Conservation (phyloP, 108 stramenopile species). For the Mayamaea pseudoterrestris region DNA sequence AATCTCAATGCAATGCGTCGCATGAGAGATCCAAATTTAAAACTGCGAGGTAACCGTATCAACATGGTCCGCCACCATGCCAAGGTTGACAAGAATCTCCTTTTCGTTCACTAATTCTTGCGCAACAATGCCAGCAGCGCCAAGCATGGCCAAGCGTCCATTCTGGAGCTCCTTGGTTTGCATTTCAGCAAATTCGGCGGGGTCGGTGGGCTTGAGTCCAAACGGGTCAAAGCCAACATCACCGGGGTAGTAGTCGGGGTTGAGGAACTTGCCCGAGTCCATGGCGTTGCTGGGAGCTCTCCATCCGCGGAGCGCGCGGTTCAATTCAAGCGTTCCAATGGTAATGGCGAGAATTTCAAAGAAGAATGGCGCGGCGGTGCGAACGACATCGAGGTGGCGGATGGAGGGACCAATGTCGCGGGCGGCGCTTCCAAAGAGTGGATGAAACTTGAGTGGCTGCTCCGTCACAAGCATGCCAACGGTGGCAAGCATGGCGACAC, state of each 20-base stretch:
- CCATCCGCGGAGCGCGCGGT: constrained; percentile 13
- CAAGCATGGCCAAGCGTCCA: constrained; percentile 81
- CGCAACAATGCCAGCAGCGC: constrained; percentile 47
- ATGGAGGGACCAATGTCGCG: constrained; percentile 51
- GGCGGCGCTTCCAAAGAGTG: constrained; percentile 36
- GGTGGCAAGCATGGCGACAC: constrained; percentile 79
- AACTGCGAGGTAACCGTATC: constrained; percentile 17
- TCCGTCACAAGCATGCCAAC: constrained; percentile 77
- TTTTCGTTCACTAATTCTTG: constrained; percentile 78
- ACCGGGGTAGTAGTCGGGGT: constrained; percentile 71
- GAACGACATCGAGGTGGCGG: constrained; percentile 38
- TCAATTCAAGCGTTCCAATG: constrained; percentile 8
- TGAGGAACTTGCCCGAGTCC: constrained; percentile 27
- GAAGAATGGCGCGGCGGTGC: constrained; percentile 35
- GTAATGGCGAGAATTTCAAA: constrained; percentile 12
- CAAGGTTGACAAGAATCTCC: constrained; percentile 35
- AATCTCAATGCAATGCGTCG: too few relatives aligned
- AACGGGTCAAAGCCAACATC: constrained; percentile 83
- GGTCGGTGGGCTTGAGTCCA: constrained; percentile 55
- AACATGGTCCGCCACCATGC: constrained; percentile 21
- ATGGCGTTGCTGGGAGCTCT: constrained; percentile 8
- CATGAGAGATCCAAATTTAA: constrained; percentile 13
- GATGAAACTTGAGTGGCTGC: constrained; percentile 22
- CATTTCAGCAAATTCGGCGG: constrained; percentile 43
- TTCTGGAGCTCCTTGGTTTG: constrained; percentile 81